Conservation (phyloP, 1,284 basidiomycete genomes). For the Vanrija sp. region DNA sequence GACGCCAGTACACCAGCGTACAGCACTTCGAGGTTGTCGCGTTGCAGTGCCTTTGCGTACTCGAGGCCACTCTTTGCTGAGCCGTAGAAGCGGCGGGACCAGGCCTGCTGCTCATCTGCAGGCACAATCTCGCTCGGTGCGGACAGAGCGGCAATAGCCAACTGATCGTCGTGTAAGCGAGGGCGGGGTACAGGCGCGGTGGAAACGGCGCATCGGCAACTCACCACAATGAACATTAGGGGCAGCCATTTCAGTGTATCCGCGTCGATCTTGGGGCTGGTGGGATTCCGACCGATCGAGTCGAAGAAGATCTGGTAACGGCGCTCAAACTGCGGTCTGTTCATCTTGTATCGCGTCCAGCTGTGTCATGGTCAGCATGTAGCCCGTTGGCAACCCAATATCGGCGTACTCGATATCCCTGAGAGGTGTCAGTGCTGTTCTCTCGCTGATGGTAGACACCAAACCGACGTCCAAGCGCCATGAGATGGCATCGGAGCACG, state of each 20-base stretch:
- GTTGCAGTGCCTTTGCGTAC: constrained; percentile 49
- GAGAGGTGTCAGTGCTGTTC: not conserved
- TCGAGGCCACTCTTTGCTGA: constrained; percentile 46
- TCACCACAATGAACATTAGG: constrained; percentile 49
- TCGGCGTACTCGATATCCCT: constrained; percentile 38
- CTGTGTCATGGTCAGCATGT: constrained; percentile 16
- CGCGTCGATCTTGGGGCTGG: constrained; percentile 45
- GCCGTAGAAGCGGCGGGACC: constrained; percentile 50
- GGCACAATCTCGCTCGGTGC: constrained; percentile 45
- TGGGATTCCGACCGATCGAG: constrained; percentile 42
- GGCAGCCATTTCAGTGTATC: constrained; percentile 50
- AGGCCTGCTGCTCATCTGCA: constrained; percentile 42
- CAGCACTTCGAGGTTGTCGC: constrained; percentile 50
- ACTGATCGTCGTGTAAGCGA: constrained; percentile 22
- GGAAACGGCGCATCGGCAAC: constrained; percentile 8
- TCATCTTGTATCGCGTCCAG: constrained; percentile 52
- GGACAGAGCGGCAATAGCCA: constrained; percentile 49
- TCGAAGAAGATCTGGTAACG: constrained; percentile 48
- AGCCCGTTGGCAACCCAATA: not conserved
- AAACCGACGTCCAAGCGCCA: not conserved
- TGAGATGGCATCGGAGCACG: not conserved
- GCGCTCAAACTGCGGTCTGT: constrained; percentile 45
- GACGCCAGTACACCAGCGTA: constrained; percentile 50
- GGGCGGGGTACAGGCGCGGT: too few species aligned
- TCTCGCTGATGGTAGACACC: too few species aligned